These are phyloP conservation scores for Discostella stelligera DNA, from an alignment of 352 stramenopile genomes.

Conservation along the genomic window DNA sequence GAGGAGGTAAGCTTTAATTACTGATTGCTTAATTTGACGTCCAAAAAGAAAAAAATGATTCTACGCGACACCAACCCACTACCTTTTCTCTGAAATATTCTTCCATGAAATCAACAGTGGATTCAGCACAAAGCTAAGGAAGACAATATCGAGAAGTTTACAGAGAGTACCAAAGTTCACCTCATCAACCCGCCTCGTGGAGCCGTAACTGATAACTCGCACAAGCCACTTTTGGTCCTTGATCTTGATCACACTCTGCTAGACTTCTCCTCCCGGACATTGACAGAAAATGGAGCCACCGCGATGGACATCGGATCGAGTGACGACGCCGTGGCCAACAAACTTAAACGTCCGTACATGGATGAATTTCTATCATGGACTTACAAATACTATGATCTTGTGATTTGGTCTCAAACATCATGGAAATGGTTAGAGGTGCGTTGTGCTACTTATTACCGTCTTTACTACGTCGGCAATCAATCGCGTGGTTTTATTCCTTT, in stretches of 20 bases:
- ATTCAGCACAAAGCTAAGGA: conserved; percentile 77
- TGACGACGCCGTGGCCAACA: conserved; percentile 50
- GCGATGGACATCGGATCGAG: conserved; percentile 25
- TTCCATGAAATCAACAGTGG: conserved; percentile 54
- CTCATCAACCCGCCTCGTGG: conserved; percentile 82
- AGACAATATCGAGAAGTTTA: conserved; percentile 84
- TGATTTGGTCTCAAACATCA: conserved; percentile 87
- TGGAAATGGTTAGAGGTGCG: conserved; percentile 87
- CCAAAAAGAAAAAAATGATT: no score
- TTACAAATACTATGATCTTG: conserved; percentile 87
- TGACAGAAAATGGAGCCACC: conserved; percentile 43
- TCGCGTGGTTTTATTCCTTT: not conserved
- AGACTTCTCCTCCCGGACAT: conserved; percentile 81
- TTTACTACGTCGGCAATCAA: not conserved
- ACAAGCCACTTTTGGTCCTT: conserved; percentile 86
- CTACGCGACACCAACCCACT: not conserved
- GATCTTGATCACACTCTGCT: conserved; percentile 89
- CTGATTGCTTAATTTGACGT: not conserved
- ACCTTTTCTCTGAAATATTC: not conserved
- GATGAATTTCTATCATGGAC: conserved; percentile 83
- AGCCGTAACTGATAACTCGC: conserved; percentile 22
- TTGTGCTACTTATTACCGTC: not conserved
- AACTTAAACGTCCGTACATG: conserved; percentile 83
- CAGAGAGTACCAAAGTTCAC: conserved; percentile 78
- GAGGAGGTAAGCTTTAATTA: conserved; percentile 34